phyloP scores from a whole-genome alignment of 768 basidiomycete species.

The Dioszegia aurantiaca region DNA sequence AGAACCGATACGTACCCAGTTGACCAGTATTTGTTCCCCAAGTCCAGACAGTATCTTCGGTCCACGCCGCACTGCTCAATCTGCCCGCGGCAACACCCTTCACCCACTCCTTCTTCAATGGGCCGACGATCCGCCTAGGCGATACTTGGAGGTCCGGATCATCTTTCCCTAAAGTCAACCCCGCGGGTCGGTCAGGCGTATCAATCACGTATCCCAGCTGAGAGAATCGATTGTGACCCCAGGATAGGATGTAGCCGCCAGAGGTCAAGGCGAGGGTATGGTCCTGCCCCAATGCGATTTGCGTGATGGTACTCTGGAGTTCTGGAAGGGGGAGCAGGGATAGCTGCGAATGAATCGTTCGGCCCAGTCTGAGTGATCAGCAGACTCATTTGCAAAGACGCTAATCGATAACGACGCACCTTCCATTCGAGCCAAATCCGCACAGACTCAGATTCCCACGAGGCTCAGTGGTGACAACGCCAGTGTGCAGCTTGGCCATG shows the following conservation, averaged over 20 bases:
- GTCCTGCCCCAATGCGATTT: slow-evolving; percentile 85
- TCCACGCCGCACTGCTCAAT: slow-evolving; percentile 86
- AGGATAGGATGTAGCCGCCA: slow-evolving; percentile 77
- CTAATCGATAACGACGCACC: slow-evolving; percentile 58
- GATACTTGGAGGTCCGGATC: slow-evolving; percentile 75
- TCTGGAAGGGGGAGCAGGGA: slow-evolving; percentile 63
- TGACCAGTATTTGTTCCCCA: slow-evolving; percentile 96
- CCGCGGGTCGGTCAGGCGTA: slow-evolving; percentile 38
- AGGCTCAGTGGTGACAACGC: slow-evolving; percentile 69
- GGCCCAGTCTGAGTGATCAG: slow-evolving; percentile 59
- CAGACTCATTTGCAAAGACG: too few relatives aligned
- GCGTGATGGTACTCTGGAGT: slow-evolving; percentile 60
- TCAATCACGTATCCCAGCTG: slow-evolving; percentile 87
- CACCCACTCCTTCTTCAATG: slow-evolving; percentile 73
- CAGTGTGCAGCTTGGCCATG: slow-evolving; percentile 90
- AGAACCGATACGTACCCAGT: slow-evolving; percentile 59
- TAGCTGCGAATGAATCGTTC: slow-evolving; percentile 74
- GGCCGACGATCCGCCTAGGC: slow-evolving; percentile 71
- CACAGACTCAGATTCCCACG: slow-evolving; percentile 75
- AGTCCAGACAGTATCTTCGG: slow-evolving; percentile 55
- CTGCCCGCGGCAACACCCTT: slow-evolving; percentile 82
- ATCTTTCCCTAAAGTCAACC: slow-evolving; percentile 49
- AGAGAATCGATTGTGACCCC: slow-evolving; percentile 84
- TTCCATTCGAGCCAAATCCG: slow-evolving; percentile 83
- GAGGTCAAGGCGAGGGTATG: slow-evolving; percentile 84